These are phyloP conservation scores for Salix arbutifolia DNA, from an alignment of 345 rosid genomes.

Conservation along the genomic window DNA sequence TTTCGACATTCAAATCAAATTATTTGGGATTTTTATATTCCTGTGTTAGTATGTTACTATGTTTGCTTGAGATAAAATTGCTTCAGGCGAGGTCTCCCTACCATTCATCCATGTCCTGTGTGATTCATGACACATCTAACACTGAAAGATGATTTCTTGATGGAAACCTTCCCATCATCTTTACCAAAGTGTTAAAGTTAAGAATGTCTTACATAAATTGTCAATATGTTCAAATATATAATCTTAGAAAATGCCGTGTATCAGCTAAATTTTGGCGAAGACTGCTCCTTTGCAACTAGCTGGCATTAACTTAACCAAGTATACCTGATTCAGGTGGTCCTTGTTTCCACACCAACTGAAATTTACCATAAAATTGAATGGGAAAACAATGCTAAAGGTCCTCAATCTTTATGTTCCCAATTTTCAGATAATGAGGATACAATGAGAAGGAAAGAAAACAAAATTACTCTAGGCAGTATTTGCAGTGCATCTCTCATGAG, in stretches of 20 bases:
- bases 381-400: background rate
- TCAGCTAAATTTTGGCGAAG: no score
- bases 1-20: background rate
- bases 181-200: conserved; percentile 5
- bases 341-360: background rate
- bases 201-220: background rate
- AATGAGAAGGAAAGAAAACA: background rate
- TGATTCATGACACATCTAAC: conserved; percentile 10
- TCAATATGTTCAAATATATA: background rate
- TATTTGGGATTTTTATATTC: background rate
- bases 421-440: background rate
- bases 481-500: background rate
- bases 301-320: no score
- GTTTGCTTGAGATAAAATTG: conserved; percentile 36
- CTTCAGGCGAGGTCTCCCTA: conserved; percentile 17
- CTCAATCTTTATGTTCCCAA: background rate
- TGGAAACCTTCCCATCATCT: conserved; percentile 11
- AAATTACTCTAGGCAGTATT: background rate
- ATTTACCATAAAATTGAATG: background rate
- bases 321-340: background rate
- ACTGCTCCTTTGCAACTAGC: no score
- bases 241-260: no score
- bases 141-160: conserved; percentile 28
- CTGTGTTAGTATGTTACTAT: background rate
- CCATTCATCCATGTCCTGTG: conserved; percentile 13